Evolutionary conservation across 1,284 basidiomycete genomes (phyloP), one percentile per base, ranked within the genome.

Genomic region (Microbotryum scabiosae): DNA sequence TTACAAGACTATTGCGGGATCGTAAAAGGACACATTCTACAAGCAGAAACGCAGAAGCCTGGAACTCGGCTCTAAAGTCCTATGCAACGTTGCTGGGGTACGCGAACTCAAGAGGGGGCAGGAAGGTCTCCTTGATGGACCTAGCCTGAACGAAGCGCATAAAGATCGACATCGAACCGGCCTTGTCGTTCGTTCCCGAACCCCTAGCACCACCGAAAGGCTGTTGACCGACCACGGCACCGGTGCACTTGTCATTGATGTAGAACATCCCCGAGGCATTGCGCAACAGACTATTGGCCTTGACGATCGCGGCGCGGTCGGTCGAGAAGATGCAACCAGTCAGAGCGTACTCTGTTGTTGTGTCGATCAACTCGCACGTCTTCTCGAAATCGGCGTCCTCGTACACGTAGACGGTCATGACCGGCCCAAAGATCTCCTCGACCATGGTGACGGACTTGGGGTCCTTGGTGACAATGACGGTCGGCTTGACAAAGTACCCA

Each of bases 401-500:
- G 73, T 87, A 96, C 21, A 92, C 85, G 76, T 84, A 96, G 63
- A 90, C 89, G 45, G 94, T 97, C 63, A 97, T 75, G 56, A 98
- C 93, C 44, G 96, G 96, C 5, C 96, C 96, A 70, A 98, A 97
- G 72, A 98, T 89, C 78, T 98, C 94, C 71, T 97, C 90, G 36
- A 83, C 83, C 84, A 98, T 90, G 12, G 93, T 96, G 56, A 96
- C 78, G 6, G 86, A 88, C 71, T 84, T 84, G 56, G 94, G 92
- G 75, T 98, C 90, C 75, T 88, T 88, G 71, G 88, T 96, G 68
- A 91, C 78, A 73, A 99, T 94, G 62, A 97, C 84, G 18, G 96
- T 99, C 5, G 94, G 94, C 76, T 94, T 83, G 69, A 98, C 80
- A 75, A 86, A 98, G 82, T 85, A 98, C 25, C 94, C 94, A 74